phyloP scores from a whole-genome alignment of 2,329 filamentous ascomycete genomes.

The Orbilia brochopaga region DNA sequence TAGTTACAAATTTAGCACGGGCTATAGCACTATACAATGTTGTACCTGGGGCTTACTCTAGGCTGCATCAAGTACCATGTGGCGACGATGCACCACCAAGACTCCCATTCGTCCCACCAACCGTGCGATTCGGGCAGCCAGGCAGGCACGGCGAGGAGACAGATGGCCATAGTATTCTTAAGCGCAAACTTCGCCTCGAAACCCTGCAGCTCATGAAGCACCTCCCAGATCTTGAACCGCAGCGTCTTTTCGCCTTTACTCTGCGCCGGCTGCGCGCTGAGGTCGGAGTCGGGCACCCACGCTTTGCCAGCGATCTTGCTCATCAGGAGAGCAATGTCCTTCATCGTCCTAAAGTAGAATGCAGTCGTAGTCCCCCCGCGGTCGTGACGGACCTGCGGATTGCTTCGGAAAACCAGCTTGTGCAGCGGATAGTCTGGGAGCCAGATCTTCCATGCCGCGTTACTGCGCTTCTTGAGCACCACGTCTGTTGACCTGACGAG shows the following conservation, averaged over 20 bases:
- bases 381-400: conserved; percentile 67
- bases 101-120: conserved; percentile 67
- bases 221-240: conserved; percentile 62
- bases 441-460: conserved; percentile 59
- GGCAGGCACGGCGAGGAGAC: conserved; percentile 63
- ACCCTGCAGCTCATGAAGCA: conserved; percentile 64
- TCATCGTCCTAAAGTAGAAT: conserved; percentile 59
- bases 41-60: conserved; percentile 56
- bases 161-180: conserved; percentile 64
- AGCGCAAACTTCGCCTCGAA: conserved; percentile 67
- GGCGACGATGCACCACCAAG: conserved; percentile 67
- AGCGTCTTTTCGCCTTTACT: conserved; percentile 57
- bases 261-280: conserved; percentile 15
- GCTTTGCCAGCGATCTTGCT: conserved; percentile 58
- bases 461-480: conserved; percentile 61
- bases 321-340: conserved; percentile 59
- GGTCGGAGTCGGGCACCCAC: conserved; percentile 49
- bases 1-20: conserved; percentile 50
- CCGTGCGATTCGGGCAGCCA: conserved; percentile 60
- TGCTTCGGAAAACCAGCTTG: conserved; percentile 65
- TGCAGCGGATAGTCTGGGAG: conserved; percentile 64
- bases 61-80: conserved; percentile 66
- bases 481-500: conserved; percentile 60
- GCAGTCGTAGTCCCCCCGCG: conserved; percentile 66
- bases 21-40: conserved; percentile 1